Percentiles rank a stretch among this genome's conserved stretches.
Evolutionary conservation across 2,329 filamentous ascomycete genomes (phyloP).

Genomic region (Xylaria sp.): DNA sequence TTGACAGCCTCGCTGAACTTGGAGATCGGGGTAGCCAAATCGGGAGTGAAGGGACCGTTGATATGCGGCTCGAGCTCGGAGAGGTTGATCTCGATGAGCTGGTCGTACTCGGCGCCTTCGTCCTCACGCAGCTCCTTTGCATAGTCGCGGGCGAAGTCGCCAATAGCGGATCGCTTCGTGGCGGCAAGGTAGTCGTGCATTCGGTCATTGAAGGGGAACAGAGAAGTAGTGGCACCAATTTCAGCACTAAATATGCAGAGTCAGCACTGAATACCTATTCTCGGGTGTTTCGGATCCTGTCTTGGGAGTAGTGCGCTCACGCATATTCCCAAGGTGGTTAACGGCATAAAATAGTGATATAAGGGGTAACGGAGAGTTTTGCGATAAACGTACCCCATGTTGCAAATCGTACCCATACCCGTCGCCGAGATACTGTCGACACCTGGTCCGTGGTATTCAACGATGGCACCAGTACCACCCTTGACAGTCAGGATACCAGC

Average conservation of each 20-base stretch:
- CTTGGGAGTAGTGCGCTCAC: too few relatives aligned
- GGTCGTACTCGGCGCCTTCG: slow-evolving; percentile 90
- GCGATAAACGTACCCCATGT: slow-evolving; percentile 52
- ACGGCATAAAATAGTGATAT: too few relatives aligned
- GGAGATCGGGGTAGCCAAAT: slow-evolving; percentile 95
- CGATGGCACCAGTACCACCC: slow-evolving; percentile 91
- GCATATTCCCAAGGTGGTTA: too few relatives aligned
- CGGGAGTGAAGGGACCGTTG: slow-evolving; percentile 98
- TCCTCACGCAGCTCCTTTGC: slow-evolving; percentile 85
- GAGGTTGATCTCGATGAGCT: slow-evolving; percentile 95
- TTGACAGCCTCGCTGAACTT: slow-evolving; percentile 95
- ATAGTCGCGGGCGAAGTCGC: slow-evolving; percentile 84
- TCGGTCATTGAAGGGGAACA: slow-evolving; percentile 97
- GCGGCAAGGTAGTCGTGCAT: slow-evolving; percentile 95
- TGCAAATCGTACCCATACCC: slow-evolving; percentile 82
- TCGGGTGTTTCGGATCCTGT: too few relatives aligned
- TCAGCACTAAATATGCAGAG: slow-evolving; percentile 52
- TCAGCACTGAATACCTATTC: slow-evolving; percentile 2
- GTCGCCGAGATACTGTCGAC: slow-evolving; percentile 75
- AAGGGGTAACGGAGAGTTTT: background rate
- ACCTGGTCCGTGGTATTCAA: slow-evolving; percentile 77
- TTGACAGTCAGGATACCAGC: slow-evolving; percentile 97
- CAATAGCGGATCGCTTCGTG: slow-evolving; percentile 89
- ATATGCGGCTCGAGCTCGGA: slow-evolving; percentile 95
- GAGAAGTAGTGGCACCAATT: slow-evolving; percentile 83